Evolutionary conservation across 345 rosid genomes (phyloP).

Genomic region (Salix brachista): DNA sequence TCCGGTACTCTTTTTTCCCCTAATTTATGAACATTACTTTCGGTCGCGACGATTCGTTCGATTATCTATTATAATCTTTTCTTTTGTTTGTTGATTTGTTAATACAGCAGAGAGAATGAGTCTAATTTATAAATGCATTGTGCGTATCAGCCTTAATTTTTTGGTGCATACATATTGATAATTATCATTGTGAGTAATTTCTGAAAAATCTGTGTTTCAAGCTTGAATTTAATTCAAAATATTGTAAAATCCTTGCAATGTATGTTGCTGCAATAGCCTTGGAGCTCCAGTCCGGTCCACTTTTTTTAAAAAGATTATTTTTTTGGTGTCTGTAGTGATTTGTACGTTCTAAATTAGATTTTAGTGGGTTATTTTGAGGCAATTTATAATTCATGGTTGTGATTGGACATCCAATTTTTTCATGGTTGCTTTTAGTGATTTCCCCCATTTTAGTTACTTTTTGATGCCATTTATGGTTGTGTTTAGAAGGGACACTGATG

Average conservation of each 20-base stretch:
- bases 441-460: not conserved
- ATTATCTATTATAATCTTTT: not conserved
- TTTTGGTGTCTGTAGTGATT: not conserved
- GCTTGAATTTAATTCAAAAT: not conserved
- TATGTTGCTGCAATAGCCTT: no score
- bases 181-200: not conserved
- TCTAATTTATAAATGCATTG: not conserved
- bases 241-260: not conserved
- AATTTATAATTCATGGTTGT: not conserved
- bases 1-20: slow-evolving; percentile 14
- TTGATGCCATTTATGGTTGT: not conserved
- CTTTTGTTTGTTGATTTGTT: not conserved
- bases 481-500: not conserved
- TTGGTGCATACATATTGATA: not conserved
- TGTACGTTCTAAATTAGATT: not conserved
- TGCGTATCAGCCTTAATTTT: not conserved
- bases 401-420: not conserved
- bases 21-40: not conserved
- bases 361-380: not conserved
- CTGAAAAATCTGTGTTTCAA: not conserved
- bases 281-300: not conserved
- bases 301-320: not conserved
- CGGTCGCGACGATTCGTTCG: not conserved
- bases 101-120: not conserved
- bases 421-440: not conserved